Percentiles rank a stretch among this genome's conserved stretches.
Evolutionary conservation across 78 protist species (phyloP).

Genomic region (Protostelium mycophagum): DNA sequence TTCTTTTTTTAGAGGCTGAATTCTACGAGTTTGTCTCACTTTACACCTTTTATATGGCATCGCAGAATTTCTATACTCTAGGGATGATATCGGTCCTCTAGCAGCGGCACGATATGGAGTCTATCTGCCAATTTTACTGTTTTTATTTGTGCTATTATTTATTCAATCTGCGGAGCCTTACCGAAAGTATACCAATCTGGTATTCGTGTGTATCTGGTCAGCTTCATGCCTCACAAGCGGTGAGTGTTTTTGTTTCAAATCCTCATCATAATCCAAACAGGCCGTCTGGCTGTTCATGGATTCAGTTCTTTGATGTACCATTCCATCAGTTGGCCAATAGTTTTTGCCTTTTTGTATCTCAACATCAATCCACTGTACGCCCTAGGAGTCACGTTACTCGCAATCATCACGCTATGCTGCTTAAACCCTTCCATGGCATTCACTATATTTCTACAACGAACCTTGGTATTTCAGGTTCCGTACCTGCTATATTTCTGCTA

Average conservation of each 20-base stretch:
- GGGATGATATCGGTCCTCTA: not conserved
- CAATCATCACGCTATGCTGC: not conserved
- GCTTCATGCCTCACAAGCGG: not conserved
- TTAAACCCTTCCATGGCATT: not conserved
- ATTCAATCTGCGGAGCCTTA: not conserved
- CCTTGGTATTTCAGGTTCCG: not conserved
- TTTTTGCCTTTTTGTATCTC: not conserved
- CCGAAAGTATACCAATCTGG: not conserved
- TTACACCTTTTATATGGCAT: not conserved
- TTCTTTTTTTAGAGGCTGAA: no score
- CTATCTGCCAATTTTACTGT: not conserved
- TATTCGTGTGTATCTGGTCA: not conserved
- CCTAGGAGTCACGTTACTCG: not conserved
- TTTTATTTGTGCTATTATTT: not conserved
- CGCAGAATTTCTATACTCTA: not conserved
- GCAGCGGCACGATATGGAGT: not conserved
- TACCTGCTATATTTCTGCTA: not conserved
- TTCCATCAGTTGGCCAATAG: not conserved
- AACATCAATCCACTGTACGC: not conserved
- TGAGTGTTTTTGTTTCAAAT: not conserved
- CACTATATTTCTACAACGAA: not conserved
- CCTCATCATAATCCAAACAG: not conserved
- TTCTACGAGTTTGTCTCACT: not conserved
- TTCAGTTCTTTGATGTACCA: not conserved
- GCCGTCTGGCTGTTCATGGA: not conserved